phyloP scores from a whole-genome alignment of 2,329 filamentous ascomycete genomes.

The Penicillium sp. region DNA sequence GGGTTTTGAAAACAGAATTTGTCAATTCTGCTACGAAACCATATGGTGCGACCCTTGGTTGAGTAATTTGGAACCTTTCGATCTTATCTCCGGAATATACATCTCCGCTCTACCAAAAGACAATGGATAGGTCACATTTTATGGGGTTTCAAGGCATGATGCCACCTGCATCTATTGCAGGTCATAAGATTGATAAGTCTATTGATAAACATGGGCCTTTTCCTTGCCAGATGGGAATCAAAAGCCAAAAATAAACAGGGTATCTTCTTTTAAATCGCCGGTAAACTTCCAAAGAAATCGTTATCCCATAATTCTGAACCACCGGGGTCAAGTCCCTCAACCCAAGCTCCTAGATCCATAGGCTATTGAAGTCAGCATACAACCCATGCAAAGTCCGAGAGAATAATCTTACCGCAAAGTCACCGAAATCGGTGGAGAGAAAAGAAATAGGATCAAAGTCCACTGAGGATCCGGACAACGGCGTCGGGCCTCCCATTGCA shows the following conservation, averaged over 20 bases:
- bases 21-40: not conserved
- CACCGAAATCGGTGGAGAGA: slow-evolving; percentile 19
- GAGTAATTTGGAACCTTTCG: not conserved
- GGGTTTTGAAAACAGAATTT: not conserved
- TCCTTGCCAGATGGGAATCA: not conserved
- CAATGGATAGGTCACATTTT: too few relatives aligned
- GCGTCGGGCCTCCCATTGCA: slow-evolving; percentile 13
- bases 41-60: not conserved
- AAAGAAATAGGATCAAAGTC: slow-evolving; percentile 29
- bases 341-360: slow-evolving; percentile 32
- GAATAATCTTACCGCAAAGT: slow-evolving; percentile 25
- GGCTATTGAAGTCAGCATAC: slow-evolving; percentile 23
- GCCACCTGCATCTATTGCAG: too few relatives aligned
- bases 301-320: slow-evolving; percentile 30
- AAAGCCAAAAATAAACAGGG: not conserved
- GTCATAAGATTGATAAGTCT: not conserved
- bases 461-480: slow-evolving; percentile 12
- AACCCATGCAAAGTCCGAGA: not conserved
- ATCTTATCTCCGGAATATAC: too few relatives aligned
- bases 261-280: not conserved
- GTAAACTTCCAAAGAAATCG: slow-evolving; percentile 22
- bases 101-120: too few relatives aligned
- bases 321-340: slow-evolving; percentile 28
- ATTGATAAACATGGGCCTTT: not conserved
- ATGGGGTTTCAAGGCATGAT: too few relatives aligned